Percentiles rank a stretch among this genome's conserved stretches.
phyloP scores from a whole-genome alignment of 1,284 basidiomycete species.

The Ceratobasidium sp. region DNA sequence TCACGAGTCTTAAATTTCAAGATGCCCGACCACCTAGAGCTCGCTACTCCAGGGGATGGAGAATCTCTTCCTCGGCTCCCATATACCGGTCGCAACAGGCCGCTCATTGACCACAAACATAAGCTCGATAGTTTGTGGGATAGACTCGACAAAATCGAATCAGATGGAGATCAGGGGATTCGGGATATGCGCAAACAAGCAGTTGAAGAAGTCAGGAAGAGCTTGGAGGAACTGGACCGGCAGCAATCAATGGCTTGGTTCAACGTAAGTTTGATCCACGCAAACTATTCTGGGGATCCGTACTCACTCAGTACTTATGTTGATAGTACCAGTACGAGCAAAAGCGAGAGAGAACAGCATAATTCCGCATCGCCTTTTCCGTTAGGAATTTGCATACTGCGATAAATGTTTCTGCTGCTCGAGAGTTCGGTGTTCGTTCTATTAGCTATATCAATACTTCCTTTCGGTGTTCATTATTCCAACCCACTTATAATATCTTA shows the following conservation, averaged over 20 bases:
- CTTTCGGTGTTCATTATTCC: no score
- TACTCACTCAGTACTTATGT: not conserved
- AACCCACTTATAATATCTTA: no score
- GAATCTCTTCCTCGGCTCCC: slow-evolving; percentile 20
- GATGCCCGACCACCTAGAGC: slow-evolving; percentile 19
- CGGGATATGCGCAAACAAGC: slow-evolving; percentile 31
- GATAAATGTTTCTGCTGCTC: no score
- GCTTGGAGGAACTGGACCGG: slow-evolving; percentile 13
- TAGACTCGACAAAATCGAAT: slow-evolving; percentile 36
- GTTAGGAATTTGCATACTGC: no score
- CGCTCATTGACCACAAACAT: slow-evolving; percentile 41
- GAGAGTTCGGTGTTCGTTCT: no score
- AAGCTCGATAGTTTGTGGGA: slow-evolving; percentile 37
- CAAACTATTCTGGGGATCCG: not conserved
- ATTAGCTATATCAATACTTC: no score
- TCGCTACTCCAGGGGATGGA: not conserved
- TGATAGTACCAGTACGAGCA: not conserved
- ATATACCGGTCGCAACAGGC: slow-evolving; percentile 25
- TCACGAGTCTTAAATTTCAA: slow-evolving; percentile 8
- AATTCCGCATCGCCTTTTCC: no score
- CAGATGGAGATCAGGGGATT: slow-evolving; percentile 31
- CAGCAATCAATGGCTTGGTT: slow-evolving; percentile 23
- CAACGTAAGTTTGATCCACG: slow-evolving; percentile 11
- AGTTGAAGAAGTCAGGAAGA: slow-evolving; percentile 1
- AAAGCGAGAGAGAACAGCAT: not conserved